phyloP scores from a whole-genome alignment of 108 stramenopile genomes.

The Aureococcus anophagefferens region DNA sequence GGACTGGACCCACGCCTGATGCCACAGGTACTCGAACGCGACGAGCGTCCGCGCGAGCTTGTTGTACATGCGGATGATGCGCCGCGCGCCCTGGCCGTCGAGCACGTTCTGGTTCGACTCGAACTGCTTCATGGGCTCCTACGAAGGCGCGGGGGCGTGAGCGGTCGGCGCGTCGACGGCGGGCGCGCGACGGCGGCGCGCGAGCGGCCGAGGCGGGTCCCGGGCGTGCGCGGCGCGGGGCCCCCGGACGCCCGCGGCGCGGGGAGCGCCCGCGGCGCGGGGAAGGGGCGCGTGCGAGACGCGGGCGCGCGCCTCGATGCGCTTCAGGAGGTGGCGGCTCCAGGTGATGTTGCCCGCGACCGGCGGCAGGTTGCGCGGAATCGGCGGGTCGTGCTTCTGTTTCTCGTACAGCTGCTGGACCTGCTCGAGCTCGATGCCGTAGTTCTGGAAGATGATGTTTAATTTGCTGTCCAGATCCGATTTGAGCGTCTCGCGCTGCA shows the following conservation, averaged over 20 bases:
- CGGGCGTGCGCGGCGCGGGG: too few relatives aligned
- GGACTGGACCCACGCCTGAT: conserved; percentile 77
- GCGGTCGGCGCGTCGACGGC: too few relatives aligned
- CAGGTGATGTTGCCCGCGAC: conserved; percentile 81
- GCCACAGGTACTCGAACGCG: conserved; percentile 81
- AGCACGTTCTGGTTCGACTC: conserved; percentile 69
- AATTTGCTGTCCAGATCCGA: conserved; percentile 73
- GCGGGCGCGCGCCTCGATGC: conserved; percentile 84
- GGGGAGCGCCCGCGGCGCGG: too few relatives aligned
- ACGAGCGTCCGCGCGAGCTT: conserved; percentile 77
- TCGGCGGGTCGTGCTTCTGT: conserved; percentile 75
- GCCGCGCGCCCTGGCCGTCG: conserved; percentile 69
- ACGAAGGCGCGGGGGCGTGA: too few relatives aligned
- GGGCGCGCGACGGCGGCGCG: too few relatives aligned
- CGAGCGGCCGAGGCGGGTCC: too few relatives aligned
- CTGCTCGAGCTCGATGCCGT: conserved; percentile 77
- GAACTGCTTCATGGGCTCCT: conserved; percentile 81
- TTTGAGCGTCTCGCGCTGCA: conserved; percentile 74
- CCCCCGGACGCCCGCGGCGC: too few relatives aligned
- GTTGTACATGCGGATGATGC: conserved; percentile 85
- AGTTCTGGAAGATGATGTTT: conserved; percentile 79
- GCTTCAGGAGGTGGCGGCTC: conserved; percentile 72
- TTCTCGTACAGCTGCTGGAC: conserved; percentile 81
- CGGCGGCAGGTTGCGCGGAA: conserved; percentile 71
- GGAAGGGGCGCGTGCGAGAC: too few relatives aligned